Percentiles rank a stretch among this genome's conserved stretches.
These are phyloP conservation scores for Schwanniomyces pseudopolymorphus DNA, from an alignment of 805 yeast genomes.

Conservation along the genomic window DNA sequence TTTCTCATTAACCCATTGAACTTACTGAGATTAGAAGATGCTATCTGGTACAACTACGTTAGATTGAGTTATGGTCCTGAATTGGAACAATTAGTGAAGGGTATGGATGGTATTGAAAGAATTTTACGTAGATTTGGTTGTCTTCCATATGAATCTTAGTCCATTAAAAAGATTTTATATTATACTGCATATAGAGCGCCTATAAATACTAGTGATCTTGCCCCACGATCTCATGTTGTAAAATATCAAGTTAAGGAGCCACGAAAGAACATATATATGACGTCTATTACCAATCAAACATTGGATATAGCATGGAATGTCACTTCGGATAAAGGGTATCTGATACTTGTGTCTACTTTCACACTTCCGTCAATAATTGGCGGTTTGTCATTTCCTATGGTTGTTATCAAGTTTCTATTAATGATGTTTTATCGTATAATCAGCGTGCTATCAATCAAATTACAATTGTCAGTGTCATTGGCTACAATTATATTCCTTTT, in stretches of 20 bases:
- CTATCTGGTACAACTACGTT: constrained; percentile 59
- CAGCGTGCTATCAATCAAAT: constrained; percentile 34
- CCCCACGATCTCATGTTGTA: not conserved
- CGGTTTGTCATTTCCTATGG: not conserved
- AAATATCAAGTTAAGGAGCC: not conserved
- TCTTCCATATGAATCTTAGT: constrained; percentile 28
- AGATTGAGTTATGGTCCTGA: constrained; percentile 64
- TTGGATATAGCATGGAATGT: not conserved
- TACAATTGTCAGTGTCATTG: constrained; percentile 52
- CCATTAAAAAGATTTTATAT: not conserved
- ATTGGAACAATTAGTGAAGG: constrained; percentile 45
- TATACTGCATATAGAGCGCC: not conserved
- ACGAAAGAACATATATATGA: not conserved
- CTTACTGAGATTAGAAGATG: constrained; percentile 48
- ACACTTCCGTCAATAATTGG: not conserved
- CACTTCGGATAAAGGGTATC: not conserved
- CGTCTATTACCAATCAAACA: not conserved
- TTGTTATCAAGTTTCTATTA: not conserved
- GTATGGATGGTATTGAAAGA: constrained; percentile 61
- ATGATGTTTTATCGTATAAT: not conserved
- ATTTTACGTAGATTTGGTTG: constrained; percentile 45
- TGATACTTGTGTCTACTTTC: not conserved
- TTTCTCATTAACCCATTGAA: constrained; percentile 58
- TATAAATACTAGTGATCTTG: not conserved
- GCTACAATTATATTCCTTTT: constrained; percentile 42